phyloP scores from a whole-genome alignment of 208 protist species.

The Crithidia fasciculata region DNA sequence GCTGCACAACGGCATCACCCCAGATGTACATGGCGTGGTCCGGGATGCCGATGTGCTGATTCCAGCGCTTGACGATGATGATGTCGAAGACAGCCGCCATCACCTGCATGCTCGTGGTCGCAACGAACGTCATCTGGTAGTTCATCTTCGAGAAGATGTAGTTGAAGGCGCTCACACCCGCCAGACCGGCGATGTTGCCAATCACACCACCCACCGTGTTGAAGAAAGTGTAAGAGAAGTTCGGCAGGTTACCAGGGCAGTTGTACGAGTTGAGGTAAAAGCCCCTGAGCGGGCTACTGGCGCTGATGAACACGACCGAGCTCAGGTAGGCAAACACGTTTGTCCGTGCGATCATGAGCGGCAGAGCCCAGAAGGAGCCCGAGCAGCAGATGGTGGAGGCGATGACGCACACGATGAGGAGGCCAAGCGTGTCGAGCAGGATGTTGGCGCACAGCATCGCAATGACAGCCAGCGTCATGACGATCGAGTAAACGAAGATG shows the following conservation, averaged over 20 bases:
- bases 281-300: conserved; percentile 47
- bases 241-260: conserved; percentile 46
- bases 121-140: conserved; percentile 56
- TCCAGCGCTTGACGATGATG: conserved; percentile 78
- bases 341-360: conserved; percentile 44
- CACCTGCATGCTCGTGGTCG: conserved; percentile 44
- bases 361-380: conserved; percentile 35
- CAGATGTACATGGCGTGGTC: conserved; percentile 72
- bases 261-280: conserved; percentile 44
- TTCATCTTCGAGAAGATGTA: conserved; percentile 51
- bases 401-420: conserved; percentile 32
- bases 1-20: conserved; percentile 62
- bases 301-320: conserved; percentile 45
- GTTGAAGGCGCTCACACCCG: conserved; percentile 52
- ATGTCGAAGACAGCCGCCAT: conserved; percentile 64
- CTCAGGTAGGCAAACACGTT: conserved; percentile 32
- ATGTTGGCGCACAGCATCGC: conserved; percentile 37
- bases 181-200: conserved; percentile 44
- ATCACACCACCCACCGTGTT: conserved; percentile 50
- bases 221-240: conserved; percentile 63
- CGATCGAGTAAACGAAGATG: conserved; percentile 30
- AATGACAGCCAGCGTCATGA: conserved; percentile 38
- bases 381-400: conserved; percentile 23
- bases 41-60: conserved; percentile 47
- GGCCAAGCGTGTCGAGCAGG: conserved; percentile 28